These are phyloP conservation scores for Scheffersomyces coipomensis DNA, from an alignment of 805 yeast species.

Conservation along the genomic window DNA sequence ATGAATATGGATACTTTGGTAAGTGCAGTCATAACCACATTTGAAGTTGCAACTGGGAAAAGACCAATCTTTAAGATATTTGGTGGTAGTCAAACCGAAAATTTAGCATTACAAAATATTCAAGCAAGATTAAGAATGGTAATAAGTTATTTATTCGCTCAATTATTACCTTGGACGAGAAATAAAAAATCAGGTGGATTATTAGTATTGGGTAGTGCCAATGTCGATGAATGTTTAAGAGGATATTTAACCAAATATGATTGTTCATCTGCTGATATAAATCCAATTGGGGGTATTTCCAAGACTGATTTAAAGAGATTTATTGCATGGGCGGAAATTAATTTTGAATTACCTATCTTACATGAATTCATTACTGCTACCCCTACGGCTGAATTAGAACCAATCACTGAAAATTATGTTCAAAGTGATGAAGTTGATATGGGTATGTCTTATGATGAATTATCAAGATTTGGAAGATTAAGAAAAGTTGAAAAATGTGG, in stretches of 20 bases:
- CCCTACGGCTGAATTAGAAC: constrained; percentile 98
- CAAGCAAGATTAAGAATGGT: constrained; percentile 98
- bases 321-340: constrained; percentile 70
- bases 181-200: constrained; percentile 69
- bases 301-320: constrained; percentile 88
- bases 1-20: constrained; percentile 89
- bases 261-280: constrained; percentile 94
- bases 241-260: constrained; percentile 97
- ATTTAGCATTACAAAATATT: constrained; percentile 91
- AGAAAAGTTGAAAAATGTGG: constrained; percentile 95
- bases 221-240: constrained; percentile 93
- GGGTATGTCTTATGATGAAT: constrained; percentile 97
- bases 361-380: constrained; percentile 81
- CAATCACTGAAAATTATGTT: constrained; percentile 86
- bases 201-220: constrained; percentile 91
- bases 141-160: constrained; percentile 88
- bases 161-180: constrained; percentile 92
- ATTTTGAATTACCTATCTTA: constrained; percentile 75
- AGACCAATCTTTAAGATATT: constrained; percentile 85
- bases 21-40: constrained; percentile 65
- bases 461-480: constrained; percentile 84
- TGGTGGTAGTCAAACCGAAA: constrained; percentile 91
- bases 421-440: constrained; percentile 96
- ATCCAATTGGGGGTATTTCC: constrained; percentile 98
- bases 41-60: constrained; percentile 88